Base-by-base conservation (phyloP, 768 basidiomycete species). In the Dioszegia aurantiaca region DNA sequence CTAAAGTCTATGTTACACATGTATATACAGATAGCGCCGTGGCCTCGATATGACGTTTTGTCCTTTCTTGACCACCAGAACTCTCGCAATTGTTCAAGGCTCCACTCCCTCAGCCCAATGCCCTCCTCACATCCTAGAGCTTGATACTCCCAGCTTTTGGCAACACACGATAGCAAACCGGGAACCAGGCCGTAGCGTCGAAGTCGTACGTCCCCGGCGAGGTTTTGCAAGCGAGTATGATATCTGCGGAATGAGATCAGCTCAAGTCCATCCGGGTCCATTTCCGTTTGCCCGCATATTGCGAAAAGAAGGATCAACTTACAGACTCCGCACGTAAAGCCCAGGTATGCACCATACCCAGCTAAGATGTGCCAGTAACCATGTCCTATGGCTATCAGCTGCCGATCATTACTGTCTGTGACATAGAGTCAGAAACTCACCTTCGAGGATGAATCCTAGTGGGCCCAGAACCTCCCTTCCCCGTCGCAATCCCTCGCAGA, bases 401-500 rank as follows among this genome's bases (percentile, higher is more conserved):
- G n/a, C n/a, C n/a, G n/a, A n/a, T n/a, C n/a, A n/a, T n/a, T n/a
- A n/a, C n/a, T n/a, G n/a, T n/a, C n/a, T n/a, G n/a, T n/a, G n/a
- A n/a, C n/a, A n/a, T n/a, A n/a, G n/a, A n/a, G n/a, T n/a, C n/a
- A n/a, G n/a, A 26, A 23, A 19, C 64, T 62, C 54, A 70, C 72
- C 70, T 57, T 76, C 69, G 0, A 74, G 45, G 11, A 71, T 36
- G 43, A 72, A 66, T 14, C 68, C 74, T 43, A 56, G 58, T 0
- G 58, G 54, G 6, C 63, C 65, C 4, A 73, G 10, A 5, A 33
- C 10, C 11, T 55, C 65, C 23, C 70, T 31, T 26, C 48, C 36
- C 21, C 23, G 30, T 31, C 66, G 55, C 48, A 74, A 54, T 17
- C 55, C 40, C 51, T 79, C 78, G 69, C 88, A 90, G 65, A 86